Conservation (phyloP, 768 basidiomycete species). For the Roridomyces roridus region DNA sequence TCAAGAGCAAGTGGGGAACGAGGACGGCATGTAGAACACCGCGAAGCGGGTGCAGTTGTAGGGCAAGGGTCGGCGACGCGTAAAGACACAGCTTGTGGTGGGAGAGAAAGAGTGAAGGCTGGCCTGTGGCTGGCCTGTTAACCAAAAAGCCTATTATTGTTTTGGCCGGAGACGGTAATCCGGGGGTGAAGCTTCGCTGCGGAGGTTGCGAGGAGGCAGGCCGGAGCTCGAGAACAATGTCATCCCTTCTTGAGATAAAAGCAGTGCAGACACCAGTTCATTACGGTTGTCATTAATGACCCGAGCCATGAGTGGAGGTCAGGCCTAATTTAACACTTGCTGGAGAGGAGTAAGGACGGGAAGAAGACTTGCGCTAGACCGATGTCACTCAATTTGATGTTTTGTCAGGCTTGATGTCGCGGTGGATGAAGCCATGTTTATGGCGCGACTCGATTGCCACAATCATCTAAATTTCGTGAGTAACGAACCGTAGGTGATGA, state of each 20-base stretch:
- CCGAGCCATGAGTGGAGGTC: conserved; percentile 72
- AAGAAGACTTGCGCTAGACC: conserved; percentile 82
- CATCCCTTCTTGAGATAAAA: conserved; percentile 4
- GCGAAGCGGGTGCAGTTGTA: conserved; percentile 55
- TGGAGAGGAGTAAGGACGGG: conserved; percentile 19
- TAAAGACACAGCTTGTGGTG: conserved; percentile 34
- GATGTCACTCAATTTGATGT: conserved; percentile 95
- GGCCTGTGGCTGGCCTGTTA: conserved; percentile 33
- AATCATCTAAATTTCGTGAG: conserved; percentile 70
- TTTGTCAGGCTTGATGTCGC: conserved; percentile 96
- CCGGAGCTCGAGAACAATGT: conserved; percentile 23
- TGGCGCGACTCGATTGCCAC: conserved; percentile 93
- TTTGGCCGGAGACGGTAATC: conserved; percentile 24
- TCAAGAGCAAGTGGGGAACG: conserved; percentile 51
- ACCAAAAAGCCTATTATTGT: conserved; percentile 48
- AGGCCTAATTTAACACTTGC: conserved; percentile 53
- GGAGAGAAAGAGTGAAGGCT: conserved; percentile 25
- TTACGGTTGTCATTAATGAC: conserved; percentile 28
- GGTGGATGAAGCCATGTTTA: conserved; percentile 94
- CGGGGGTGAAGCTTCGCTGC: conserved; percentile 17
- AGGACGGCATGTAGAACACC: conserved; percentile 57
- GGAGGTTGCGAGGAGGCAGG: conserved; percentile 17
- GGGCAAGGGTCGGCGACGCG: conserved; percentile 40
- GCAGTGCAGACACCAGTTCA: conserved; percentile 25
- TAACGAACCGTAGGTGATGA: conserved; percentile 21